Conservation (phyloP, 441 rosid species). For the Pelargonium fulgidum region DNA sequence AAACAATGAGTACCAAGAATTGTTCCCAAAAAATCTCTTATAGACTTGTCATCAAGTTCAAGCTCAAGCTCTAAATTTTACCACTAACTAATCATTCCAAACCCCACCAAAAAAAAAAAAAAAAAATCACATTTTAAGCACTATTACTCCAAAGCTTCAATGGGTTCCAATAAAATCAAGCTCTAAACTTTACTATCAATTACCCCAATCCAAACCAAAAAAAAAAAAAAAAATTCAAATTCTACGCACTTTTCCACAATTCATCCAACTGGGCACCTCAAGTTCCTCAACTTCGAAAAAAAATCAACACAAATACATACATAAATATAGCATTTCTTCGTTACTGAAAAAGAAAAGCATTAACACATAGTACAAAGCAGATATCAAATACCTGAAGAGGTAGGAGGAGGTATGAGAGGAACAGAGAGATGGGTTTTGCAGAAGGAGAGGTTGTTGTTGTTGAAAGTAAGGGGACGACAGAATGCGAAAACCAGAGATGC, state of each 20-base stretch:
- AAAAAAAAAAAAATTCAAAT: background rate
- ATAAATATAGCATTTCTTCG: background rate
- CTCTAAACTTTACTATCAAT: background rate
- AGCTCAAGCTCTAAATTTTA: too few species aligned
- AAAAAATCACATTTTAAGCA: too few species aligned
- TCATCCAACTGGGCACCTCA: background rate
- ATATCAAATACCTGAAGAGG: constrained; percentile 37
- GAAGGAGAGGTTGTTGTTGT: constrained; percentile 20
- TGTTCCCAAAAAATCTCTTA: too few species aligned
- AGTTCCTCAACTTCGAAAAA: background rate
- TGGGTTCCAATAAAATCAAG: background rate
- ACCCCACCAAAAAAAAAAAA: too few species aligned
- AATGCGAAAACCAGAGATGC: constrained; percentile 34
- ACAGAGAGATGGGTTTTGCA: constrained; percentile 20
- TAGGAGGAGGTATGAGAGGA: constrained; percentile 19
- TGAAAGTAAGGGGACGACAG: constrained; percentile 25
- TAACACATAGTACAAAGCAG: background rate
- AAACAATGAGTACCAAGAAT: too few species aligned
- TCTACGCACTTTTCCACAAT: background rate
- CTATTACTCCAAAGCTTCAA: background rate
- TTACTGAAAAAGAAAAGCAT: background rate
- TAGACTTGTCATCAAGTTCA: too few species aligned
- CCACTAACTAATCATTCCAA: too few species aligned
- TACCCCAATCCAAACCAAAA: background rate
- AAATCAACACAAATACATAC: background rate